Conservation (phyloP, 2,329 filamentous ascomycete species). For the Akanthomyces muscarius region DNA sequence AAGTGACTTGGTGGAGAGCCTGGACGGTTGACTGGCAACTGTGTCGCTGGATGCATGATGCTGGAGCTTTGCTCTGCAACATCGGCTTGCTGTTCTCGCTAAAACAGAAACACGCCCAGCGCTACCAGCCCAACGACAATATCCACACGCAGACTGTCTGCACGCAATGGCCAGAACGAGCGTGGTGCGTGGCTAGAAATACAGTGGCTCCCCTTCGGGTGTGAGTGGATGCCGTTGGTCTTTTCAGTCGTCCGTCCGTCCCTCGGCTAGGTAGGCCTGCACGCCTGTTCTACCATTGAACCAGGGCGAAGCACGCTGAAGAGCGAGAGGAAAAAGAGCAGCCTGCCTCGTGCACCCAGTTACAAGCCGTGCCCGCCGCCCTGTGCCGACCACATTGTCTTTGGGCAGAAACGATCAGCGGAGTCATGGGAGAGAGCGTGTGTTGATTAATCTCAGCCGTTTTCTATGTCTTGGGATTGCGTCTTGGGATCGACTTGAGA, state of each 20-base stretch:
- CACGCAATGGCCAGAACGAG: neutral
- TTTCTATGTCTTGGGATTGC: neutral
- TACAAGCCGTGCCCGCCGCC: neutral
- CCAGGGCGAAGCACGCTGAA: neutral
- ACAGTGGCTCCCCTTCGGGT: neutral
- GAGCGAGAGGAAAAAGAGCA: neutral
- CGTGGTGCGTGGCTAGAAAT: neutral
- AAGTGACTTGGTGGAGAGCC: neutral
- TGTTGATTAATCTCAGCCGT: neutral
- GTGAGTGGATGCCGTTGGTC: conserved; percentile 1
- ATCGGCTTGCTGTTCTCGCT: neutral
- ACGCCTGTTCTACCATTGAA: neutral
- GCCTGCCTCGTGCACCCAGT: neutral
- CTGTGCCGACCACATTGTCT: neutral
- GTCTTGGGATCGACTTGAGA: too few relatives aligned
- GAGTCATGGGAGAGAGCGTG: too few relatives aligned
- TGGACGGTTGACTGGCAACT: neutral
- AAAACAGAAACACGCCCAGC: neutral
- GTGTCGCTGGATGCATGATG: neutral
- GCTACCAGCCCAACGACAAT: neutral
- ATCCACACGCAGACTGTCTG: neutral
- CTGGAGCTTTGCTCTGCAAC: neutral
- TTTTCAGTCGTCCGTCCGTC: neutral
- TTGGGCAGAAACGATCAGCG: neutral
- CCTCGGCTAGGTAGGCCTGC: neutral